phyloP scores from a whole-genome alignment of 2,329 filamentous ascomycete species.

The Aspergillus cejpii region DNA sequence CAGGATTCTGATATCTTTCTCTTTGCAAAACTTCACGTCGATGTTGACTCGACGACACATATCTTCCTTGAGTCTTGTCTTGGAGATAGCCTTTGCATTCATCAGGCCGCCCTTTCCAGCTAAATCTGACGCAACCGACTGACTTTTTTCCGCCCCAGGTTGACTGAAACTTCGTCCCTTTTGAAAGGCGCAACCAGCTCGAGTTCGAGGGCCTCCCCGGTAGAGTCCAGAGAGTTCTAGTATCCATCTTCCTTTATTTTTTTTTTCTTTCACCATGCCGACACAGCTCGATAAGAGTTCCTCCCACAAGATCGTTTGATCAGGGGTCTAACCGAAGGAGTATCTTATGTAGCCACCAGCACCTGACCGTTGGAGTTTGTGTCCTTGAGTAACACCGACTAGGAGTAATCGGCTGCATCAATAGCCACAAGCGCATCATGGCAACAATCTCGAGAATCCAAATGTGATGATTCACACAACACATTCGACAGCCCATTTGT shows the following conservation, averaged over 20 bases:
- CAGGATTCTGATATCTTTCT: constrained; percentile 22
- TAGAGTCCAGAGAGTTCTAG: constrained; percentile 8
- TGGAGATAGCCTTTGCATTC: constrained; percentile 6
- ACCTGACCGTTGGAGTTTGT: constrained; percentile 6
- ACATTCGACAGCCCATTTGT: too few relatives aligned
- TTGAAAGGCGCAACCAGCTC: constrained; percentile 9
- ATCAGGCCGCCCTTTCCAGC: constrained; percentile 9
- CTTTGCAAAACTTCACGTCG: constrained; percentile 20
- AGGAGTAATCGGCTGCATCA: too few relatives aligned
- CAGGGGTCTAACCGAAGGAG: constrained; percentile 4
- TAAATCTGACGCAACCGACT: constrained; percentile 7
- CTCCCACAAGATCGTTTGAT: constrained; percentile 9
- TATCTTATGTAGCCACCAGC: constrained; percentile 9
- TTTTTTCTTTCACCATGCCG: neutral
- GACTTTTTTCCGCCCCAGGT: constrained; percentile 6
- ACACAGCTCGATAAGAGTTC: neutral
- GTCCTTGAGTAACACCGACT: too few relatives aligned
- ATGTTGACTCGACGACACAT: constrained; percentile 16
- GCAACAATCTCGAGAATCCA: too few relatives aligned
- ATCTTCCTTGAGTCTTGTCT: constrained; percentile 11
- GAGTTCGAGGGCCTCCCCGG: constrained; percentile 9
- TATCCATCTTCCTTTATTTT: constrained; percentile 1
- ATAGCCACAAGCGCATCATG: too few relatives aligned
- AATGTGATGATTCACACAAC: too few relatives aligned
- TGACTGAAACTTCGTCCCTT: constrained; percentile 9